Base-by-base conservation (phyloP, 441 rosid genomes). In the Jatropha multifida region DNA sequence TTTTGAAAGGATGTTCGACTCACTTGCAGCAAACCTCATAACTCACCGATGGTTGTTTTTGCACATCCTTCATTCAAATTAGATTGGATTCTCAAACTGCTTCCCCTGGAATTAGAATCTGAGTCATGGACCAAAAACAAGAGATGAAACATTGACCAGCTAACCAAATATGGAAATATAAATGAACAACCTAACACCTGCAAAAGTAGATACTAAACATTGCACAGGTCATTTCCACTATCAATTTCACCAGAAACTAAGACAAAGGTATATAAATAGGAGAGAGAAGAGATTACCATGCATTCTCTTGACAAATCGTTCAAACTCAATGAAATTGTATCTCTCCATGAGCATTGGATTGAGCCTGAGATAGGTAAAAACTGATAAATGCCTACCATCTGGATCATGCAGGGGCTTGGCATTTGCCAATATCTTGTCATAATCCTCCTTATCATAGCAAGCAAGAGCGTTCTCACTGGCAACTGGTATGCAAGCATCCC, bases 341-440 rank as follows among this genome's bases (percentile, higher is more conserved):
- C 86, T 88, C 85, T 93, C 97, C 91, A 90, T 83, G 54, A 95
- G 95, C 71, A 75, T 76, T 32, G 89, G 84, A 67, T 79, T 74
- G 76, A 90, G 99, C 81, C 99, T 90, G 79, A 90, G 89, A 79
- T 92, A 93, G n/a, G 94, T 89, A 82, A 92, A 93, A 40, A 90
- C 88, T 54, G 86, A 90, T 75, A 92, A 82, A 80, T 90, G 97
- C 74, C 89, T 90, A 74, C 89, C 89, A 72, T 90, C 95, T 60
- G 97, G 98, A 88, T 95, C 93, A 80, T 84, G 82, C 15, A 77
- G 79, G 63, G 92, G 94, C 84, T 95, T 95, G 13, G 88, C 85
- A 68, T 82, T 85, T 74, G 89, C 98, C 74, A 90, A 74, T 74
- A 95, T 84, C 87, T 86, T 95, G 89, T 85, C 90, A 83, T 88